These are phyloP conservation scores for Cadophora gregata DNA, from an alignment of 2,329 filamentous ascomycete species.

Conservation along the genomic window DNA sequence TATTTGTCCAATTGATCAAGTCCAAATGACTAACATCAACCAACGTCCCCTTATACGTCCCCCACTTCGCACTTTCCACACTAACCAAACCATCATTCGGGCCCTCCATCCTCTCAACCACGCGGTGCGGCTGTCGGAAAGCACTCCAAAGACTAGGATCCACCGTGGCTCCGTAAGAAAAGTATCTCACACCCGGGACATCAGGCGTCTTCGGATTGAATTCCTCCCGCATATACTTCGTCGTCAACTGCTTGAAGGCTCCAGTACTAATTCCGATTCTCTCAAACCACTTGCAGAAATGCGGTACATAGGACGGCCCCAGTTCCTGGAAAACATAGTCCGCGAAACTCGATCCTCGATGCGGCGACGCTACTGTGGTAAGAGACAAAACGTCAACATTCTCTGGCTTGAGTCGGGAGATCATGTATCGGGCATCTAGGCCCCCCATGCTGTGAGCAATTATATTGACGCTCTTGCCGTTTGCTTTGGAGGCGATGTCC, in stretches of 20 bases:
- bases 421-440: constrained; percentile 69
- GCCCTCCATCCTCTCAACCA: constrained; percentile 60
- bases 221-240: constrained; percentile 59
- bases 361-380: constrained; percentile 48
- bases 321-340: constrained; percentile 58
- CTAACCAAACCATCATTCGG: constrained; percentile 73
- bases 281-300: constrained; percentile 58
- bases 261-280: constrained; percentile 60
- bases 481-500: constrained; percentile 56
- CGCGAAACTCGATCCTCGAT: constrained; percentile 53
- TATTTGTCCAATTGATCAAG: constrained; percentile 72
- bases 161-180: constrained; percentile 64
- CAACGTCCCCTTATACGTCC: constrained; percentile 67
- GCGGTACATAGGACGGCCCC: constrained; percentile 57
- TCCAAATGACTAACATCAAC: constrained; percentile 67
- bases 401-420: constrained; percentile 58
- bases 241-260: constrained; percentile 67
- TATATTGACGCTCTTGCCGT: constrained; percentile 72
- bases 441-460: constrained; percentile 74
- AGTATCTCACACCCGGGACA: constrained; percentile 59
- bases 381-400: constrained; percentile 51
- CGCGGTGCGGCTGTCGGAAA: constrained; percentile 58
- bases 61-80: constrained; percentile 66
- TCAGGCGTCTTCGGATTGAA: constrained; percentile 66
- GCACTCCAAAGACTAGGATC: constrained; percentile 68